phyloP scores from a whole-genome alignment of 1,284 basidiomycete species.

The Thelephora terrestris region DNA sequence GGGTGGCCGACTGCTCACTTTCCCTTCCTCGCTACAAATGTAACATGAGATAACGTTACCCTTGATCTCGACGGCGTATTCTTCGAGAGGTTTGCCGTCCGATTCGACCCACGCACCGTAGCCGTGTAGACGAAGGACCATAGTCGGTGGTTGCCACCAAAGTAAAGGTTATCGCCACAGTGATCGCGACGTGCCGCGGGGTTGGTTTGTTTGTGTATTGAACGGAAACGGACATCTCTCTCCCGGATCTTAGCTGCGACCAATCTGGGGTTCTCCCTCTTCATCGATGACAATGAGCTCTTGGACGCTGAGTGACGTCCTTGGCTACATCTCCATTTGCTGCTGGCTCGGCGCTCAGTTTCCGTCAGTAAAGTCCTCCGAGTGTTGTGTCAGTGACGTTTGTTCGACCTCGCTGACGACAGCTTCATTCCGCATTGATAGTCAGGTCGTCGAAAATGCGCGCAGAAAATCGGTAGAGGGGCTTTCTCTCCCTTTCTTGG shows the following conservation, averaged over 20 bases:
- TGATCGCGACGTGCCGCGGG: no score
- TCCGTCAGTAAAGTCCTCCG: constrained; percentile 51
- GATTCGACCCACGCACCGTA: constrained; percentile 9
- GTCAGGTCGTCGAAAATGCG: constrained; percentile 78
- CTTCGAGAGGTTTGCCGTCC: constrained; percentile 12
- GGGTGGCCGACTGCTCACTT: constrained; percentile 6
- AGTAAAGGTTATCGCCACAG: neutral
- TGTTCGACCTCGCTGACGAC: constrained; percentile 2
- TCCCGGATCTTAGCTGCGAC: neutral
- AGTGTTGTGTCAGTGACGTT: constrained; percentile 9
- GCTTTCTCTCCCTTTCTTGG: constrained; percentile 80
- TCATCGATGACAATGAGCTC: neutral
- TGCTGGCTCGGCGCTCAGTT: constrained; percentile 90
- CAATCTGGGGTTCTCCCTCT: neutral
- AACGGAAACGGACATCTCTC: neutral
- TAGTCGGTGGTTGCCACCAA: neutral
- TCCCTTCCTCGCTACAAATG: constrained; percentile 13
- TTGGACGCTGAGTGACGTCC: constrained; percentile 28
- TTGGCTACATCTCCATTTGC: constrained; percentile 73
- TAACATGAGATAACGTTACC: constrained; percentile 13
- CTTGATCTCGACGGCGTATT: constrained; percentile 11
- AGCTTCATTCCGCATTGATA: constrained; percentile 17
- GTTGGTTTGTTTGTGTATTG: no score
- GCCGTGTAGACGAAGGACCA: neutral
- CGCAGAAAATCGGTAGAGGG: constrained; percentile 71